Conservation (phyloP, 768 basidiomycete genomes). For the Tricholoma flavovirens region DNA sequence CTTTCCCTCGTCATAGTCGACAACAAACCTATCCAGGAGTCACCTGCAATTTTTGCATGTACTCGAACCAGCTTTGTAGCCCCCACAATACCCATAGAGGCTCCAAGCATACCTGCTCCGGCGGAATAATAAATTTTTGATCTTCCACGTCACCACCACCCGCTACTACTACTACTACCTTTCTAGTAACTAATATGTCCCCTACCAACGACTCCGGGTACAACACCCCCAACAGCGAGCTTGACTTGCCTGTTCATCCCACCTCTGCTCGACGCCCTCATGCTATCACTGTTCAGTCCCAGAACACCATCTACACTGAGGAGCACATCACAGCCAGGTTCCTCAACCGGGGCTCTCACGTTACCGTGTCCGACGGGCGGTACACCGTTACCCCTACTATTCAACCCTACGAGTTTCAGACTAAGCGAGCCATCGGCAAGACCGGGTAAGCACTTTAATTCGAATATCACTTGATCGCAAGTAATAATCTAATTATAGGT, state of each 20-base stretch:
- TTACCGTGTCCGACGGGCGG: slow-evolving; percentile 65
- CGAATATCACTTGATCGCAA: neutral
- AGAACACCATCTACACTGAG: slow-evolving; percentile 75
- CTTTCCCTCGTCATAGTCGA: neutral
- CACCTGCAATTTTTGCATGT: slow-evolving; percentile 69
- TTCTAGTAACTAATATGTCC: slow-evolving; percentile 39
- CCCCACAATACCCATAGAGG: slow-evolving; percentile 87
- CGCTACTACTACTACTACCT: slow-evolving; percentile 19
- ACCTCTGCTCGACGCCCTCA: slow-evolving; percentile 76
- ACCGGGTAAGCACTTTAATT: slow-evolving; percentile 64
- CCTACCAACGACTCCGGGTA: slow-evolving; percentile 58
- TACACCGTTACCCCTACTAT: slow-evolving; percentile 75
- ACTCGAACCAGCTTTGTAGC: slow-evolving; percentile 90
- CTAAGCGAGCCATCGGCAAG: slow-evolving; percentile 76
- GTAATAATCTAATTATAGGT: slow-evolving; percentile 37
- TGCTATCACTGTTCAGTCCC: slow-evolving; percentile 74
- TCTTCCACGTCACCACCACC: slow-evolving; percentile 23
- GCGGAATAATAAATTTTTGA: slow-evolving; percentile 50
- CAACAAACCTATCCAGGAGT: slow-evolving; percentile 15
- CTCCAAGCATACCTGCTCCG: slow-evolving; percentile 72
- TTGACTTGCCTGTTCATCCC: slow-evolving; percentile 76
- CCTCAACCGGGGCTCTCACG: slow-evolving; percentile 71
- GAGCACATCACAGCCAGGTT: slow-evolving; percentile 81
- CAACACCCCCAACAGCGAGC: slow-evolving; percentile 66
- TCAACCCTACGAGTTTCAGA: slow-evolving; percentile 87